These are phyloP conservation scores for Eucalyptus albens DNA, from an alignment of 345 rosid genomes.

Conservation along the genomic window DNA sequence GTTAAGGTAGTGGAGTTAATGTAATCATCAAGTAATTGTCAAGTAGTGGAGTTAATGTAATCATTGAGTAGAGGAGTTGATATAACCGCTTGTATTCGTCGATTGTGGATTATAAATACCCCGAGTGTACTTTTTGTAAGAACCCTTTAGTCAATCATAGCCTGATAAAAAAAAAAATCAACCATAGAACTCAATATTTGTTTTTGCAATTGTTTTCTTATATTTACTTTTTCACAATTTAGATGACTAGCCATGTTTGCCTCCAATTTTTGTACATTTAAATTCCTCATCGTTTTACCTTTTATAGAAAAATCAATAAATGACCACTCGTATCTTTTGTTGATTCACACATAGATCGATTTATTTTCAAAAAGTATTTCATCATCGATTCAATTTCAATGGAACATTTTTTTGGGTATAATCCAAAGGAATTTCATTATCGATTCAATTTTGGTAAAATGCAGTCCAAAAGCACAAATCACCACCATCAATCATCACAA, in stretches of 20 bases:
- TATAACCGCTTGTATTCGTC: fast-evolving
- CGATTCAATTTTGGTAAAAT: too few species aligned
- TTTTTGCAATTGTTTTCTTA: too few species aligned
- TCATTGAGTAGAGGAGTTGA: fast-evolving
- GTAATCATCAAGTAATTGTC: not conserved
- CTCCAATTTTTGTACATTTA: not conserved
- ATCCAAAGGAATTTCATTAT: too few species aligned
- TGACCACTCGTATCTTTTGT: too few species aligned
- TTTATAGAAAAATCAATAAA: too few species aligned
- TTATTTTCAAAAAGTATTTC: not conserved
- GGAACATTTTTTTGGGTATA: too few species aligned
- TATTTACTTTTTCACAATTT: too few species aligned
- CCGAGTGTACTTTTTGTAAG: not conserved
- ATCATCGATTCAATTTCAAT: too few species aligned
- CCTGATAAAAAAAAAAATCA: not conserved
- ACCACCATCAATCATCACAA: not conserved
- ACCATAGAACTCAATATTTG: fast-evolving
- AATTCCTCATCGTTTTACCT: too few species aligned
- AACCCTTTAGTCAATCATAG: not conserved
- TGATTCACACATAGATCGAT: not conserved
- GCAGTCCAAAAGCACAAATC: too few species aligned
- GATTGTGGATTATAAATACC: not conserved
- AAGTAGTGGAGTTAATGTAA: not conserved
- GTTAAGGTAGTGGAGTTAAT: not conserved
- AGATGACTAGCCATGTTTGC: not conserved